Evolutionary conservation across 805 yeast species (phyloP), one percentile per base, ranked within the genome.

Genomic region (Lipomyces sp.): DNA sequence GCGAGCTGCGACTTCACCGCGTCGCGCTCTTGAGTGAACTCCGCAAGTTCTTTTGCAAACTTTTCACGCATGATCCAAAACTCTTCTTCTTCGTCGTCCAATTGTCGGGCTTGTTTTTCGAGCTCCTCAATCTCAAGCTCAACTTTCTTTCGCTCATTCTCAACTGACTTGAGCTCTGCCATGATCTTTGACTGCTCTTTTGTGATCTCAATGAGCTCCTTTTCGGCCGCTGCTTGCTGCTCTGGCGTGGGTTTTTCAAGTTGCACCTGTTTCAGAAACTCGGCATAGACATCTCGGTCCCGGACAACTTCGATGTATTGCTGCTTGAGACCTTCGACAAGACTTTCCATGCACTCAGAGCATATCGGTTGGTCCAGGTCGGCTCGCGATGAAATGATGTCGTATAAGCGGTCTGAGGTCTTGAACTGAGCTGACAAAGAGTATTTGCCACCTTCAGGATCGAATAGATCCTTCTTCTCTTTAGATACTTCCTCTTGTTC

Each of bases 361-460:
- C 98, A 91, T 14, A 93, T 80, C 0, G 98, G 98, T 62, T 81
- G 82, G 57, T 87, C 95, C 14, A 91, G 75, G 53, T 83, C 88
- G 45, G 83, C 82, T 54, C 84, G 83, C 4, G 78, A 73, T 0
- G 93, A 83, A 4, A 91, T 68, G 1, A 85, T 73, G 55, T 84
- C 83, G 36, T 38, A 39, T 10, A 51, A 16, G 11, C 39, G 38
- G 19, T 51, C 55, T 10, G 51, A 51, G 2, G 49, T 45, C 41
- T 28, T 26, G 32, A 47, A 35, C 23, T 51, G 32, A 21, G 38
- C 46, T 3, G 51, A 51, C 5, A 48, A 31, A 5, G 53, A 34
- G 41, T 49, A 48, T 19, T 22, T 29, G 10, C 39, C 57, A 32
- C 16, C 38, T 4, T 43, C 51, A 26, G 18, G 32, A n/a, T 29